Percentiles rank a stretch among this genome's conserved stretches.
phyloP scores from a whole-genome alignment of 1,284 basidiomycete species.

The Mycena citricolor region DNA sequence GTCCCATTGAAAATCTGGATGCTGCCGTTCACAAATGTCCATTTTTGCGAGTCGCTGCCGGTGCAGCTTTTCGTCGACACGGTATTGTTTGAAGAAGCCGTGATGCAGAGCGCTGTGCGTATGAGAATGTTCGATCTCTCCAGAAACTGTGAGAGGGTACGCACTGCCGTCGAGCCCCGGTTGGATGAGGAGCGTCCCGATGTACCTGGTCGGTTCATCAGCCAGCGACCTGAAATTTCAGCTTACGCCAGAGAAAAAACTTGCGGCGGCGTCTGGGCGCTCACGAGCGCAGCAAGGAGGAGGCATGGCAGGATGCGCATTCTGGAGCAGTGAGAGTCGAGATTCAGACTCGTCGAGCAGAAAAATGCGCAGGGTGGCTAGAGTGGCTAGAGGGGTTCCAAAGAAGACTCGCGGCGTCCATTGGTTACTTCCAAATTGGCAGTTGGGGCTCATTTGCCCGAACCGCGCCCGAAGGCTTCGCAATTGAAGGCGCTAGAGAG shows the following conservation, averaged over 20 bases:
- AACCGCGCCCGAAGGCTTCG: too few relatives aligned
- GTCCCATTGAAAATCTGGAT: constrained; percentile 41
- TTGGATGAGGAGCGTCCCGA: constrained; percentile 40
- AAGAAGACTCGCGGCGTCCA: too few relatives aligned
- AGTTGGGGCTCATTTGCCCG: too few relatives aligned
- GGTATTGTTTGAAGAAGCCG: constrained; percentile 42
- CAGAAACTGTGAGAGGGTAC: constrained; percentile 12
- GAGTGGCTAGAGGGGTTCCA: too few relatives aligned
- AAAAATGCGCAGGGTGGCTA: too few relatives aligned
- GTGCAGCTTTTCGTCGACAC: constrained; percentile 47
- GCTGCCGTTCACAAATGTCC: constrained; percentile 43
- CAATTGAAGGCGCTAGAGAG: too few relatives aligned
- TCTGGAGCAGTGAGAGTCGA: too few relatives aligned
- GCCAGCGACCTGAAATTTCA: constrained; percentile 1
- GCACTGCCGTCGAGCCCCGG: constrained; percentile 39
- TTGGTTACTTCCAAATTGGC: too few relatives aligned
- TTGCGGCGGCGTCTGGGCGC: constrained; percentile 22
- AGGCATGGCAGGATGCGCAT: too few relatives aligned
- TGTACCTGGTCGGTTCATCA: constrained; percentile 34
- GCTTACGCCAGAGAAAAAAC: not conserved
- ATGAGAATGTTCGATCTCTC: not conserved
- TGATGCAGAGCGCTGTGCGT: constrained; percentile 29
- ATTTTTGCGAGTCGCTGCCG: constrained; percentile 41
- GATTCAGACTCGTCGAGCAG: too few relatives aligned
- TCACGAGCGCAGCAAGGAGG: constrained; percentile 16